Evolutionary conservation across 2,329 filamentous ascomycete genomes (phyloP).

Genomic region (Orbilia blumenaviensis): DNA sequence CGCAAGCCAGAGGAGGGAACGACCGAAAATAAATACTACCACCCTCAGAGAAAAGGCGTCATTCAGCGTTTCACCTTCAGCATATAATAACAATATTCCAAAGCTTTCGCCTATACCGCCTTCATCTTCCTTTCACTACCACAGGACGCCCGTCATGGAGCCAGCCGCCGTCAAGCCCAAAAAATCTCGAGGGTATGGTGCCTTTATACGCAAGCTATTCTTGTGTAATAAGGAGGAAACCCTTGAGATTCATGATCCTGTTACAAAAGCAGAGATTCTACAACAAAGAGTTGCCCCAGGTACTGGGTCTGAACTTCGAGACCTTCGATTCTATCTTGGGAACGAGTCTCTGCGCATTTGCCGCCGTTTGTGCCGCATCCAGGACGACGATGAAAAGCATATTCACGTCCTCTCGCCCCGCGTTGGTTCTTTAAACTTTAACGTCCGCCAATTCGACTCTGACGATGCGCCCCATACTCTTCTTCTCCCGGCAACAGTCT

Average conservation of each 20-base stretch:
- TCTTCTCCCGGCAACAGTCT: slow-evolving; percentile 50
- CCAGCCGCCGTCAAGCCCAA: background rate
- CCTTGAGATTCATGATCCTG: background rate
- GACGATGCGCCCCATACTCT: slow-evolving; percentile 51
- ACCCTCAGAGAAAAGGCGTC: slow-evolving; percentile 16
- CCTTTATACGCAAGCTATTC: slow-evolving; percentile 40
- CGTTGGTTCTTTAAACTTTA: slow-evolving; percentile 34
- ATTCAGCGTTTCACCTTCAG: slow-evolving; percentile 19
- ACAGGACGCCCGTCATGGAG: slow-evolving; percentile 10
- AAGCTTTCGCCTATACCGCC: background rate
- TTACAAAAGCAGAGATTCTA: slow-evolving; percentile 14
- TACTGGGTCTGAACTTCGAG: slow-evolving; percentile 33
- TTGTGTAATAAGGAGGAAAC: slow-evolving; percentile 2
- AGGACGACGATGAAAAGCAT: slow-evolving; percentile 36
- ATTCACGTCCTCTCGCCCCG: slow-evolving; percentile 37
- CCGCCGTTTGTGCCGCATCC: slow-evolving; percentile 34
- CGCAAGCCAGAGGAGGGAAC: background rate
- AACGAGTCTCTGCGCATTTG: slow-evolving; percentile 46
- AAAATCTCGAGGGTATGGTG: slow-evolving; percentile 1
- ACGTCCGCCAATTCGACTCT: slow-evolving; percentile 42
- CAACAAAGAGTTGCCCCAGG: slow-evolving; percentile 1
- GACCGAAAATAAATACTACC: slow-evolving; percentile 25
- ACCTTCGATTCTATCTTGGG: slow-evolving; percentile 26
- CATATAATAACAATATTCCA: background rate
- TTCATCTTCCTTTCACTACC: background rate